A percentile compares a stretch with the other conserved stretches of the same genome.
Conservation (phyloP, 768 basidiomycete species). For the Psilocybe azurescens region DNA sequence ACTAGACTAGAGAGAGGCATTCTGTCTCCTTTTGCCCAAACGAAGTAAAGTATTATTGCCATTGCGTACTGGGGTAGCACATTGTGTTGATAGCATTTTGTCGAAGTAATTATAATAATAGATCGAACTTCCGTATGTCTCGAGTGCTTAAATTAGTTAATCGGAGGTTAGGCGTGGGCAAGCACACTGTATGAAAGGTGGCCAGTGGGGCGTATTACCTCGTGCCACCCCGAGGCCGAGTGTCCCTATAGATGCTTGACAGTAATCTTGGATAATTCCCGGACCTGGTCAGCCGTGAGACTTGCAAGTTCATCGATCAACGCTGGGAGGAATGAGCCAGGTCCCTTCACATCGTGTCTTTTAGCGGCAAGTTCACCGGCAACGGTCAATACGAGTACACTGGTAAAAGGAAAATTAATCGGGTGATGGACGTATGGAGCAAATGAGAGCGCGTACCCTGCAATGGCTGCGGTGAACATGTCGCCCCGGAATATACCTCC, state of each 20-base stretch:
- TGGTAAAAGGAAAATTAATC: conserved; percentile 29
- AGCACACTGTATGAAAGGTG: not conserved
- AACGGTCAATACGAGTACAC: conserved; percentile 62
- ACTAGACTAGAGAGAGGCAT: not conserved
- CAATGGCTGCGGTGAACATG: conserved; percentile 76
- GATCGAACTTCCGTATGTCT: not conserved
- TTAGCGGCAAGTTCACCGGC: conserved; percentile 65
- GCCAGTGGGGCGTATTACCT: conserved; percentile 4
- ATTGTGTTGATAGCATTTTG: not conserved
- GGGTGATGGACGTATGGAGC: not conserved
- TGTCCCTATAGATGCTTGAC: conserved; percentile 19
- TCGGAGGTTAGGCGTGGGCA: conserved; percentile 11
- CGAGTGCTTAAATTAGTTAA: not conserved
- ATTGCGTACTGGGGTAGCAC: not conserved
- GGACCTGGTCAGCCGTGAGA: conserved; percentile 38
- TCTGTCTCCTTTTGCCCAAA: no score
- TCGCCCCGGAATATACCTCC: conserved; percentile 72
- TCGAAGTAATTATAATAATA: not conserved
- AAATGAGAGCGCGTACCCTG: conserved; percentile 60
- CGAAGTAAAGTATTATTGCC: no score
- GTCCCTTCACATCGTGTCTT: conserved; percentile 55
- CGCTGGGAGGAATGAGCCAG: conserved; percentile 68
- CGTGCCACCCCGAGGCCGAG: not conserved
- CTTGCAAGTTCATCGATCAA: conserved; percentile 63
- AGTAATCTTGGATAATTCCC: conserved; percentile 36